These are phyloP conservation scores for Suillus decipiens DNA, from an alignment of 768 basidiomycete genomes.

Conservation along the genomic window DNA sequence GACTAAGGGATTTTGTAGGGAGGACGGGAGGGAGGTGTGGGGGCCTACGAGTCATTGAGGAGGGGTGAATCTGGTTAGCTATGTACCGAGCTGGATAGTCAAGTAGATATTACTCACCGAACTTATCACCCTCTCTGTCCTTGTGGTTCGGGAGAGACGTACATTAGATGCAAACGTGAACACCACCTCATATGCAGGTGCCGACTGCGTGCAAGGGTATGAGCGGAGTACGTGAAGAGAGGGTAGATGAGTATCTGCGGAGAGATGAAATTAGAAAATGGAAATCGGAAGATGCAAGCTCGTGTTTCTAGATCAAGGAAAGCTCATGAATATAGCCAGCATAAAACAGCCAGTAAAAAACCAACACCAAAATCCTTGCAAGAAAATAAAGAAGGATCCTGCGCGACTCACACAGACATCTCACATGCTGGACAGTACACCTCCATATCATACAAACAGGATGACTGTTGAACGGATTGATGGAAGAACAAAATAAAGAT, in stretches of 20 bases:
- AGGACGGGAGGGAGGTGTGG: not conserved
- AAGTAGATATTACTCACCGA: constrained; percentile 16
- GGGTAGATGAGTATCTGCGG: not conserved
- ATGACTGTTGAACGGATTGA: no score
- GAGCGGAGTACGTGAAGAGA: constrained; percentile 35
- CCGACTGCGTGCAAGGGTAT: constrained; percentile 56
- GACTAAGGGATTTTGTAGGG: constrained; percentile 26
- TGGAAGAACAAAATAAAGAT: no score
- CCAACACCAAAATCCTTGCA: not conserved
- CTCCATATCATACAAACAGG: constrained; percentile 52
- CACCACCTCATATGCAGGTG: constrained; percentile 46
- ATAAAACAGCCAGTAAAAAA: not conserved
- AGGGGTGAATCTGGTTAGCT: constrained; percentile 9
- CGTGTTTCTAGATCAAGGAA: not conserved
- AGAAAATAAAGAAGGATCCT: not conserved
- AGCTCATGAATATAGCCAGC: not conserved
- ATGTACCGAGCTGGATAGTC: not conserved
- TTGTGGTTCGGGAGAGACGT: constrained; percentile 34
- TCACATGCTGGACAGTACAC: constrained; percentile 62
- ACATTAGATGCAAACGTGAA: constrained; percentile 43
- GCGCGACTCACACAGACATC: constrained; percentile 55
- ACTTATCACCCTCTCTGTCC: no score
- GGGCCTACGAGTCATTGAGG: no score
- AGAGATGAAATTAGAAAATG: not conserved
- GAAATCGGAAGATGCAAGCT: not conserved